Percentiles rank a stretch among this genome's conserved stretches.
These are phyloP conservation scores for Penicillium aurantiogriseum DNA, from an alignment of 2,329 filamentous ascomycete genomes.

Conservation along the genomic window DNA sequence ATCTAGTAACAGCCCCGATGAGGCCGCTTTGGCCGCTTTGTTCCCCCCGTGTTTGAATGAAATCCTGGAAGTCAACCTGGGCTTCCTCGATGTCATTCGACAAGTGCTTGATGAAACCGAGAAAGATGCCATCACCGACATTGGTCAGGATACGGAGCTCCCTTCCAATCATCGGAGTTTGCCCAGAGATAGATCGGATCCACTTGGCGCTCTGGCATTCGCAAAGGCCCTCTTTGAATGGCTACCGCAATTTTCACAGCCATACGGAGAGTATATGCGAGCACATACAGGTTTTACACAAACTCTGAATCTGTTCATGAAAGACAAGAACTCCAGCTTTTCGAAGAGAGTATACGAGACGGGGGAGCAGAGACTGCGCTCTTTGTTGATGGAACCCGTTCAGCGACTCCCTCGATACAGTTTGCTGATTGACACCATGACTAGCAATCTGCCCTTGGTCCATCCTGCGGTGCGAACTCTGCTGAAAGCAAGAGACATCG, in stretches of 20 bases:
- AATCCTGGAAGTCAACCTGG: constrained; percentile 78
- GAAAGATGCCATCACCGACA: constrained; percentile 72
- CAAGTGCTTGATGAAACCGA: constrained; percentile 79
- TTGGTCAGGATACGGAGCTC: constrained; percentile 59
- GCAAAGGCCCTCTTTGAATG: constrained; percentile 81
- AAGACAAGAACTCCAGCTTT: constrained; percentile 75
- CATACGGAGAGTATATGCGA: constrained; percentile 90
- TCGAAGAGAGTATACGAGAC: constrained; percentile 75
- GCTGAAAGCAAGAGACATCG: constrained; percentile 85
- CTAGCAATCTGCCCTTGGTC: constrained; percentile 76
- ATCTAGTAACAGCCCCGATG: constrained; percentile 68
- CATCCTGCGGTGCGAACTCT: constrained; percentile 81
- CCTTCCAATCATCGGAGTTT: constrained; percentile 41
- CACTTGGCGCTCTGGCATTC: constrained; percentile 73
- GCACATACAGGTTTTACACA: constrained; percentile 84
- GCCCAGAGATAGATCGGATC: constrained; percentile 58
- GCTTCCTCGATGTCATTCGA: constrained; percentile 74
- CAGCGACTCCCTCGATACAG: constrained; percentile 93
- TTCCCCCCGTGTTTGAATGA: constrained; percentile 79
- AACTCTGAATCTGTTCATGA: constrained; percentile 74
- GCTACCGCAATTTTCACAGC: constrained; percentile 88
- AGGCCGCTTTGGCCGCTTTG: constrained; percentile 69
- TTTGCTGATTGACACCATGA: constrained; percentile 92
- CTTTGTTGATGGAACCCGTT: constrained; percentile 91
- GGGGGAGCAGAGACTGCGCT: constrained; percentile 87